Conservation (phyloP, 2,329 filamentous ascomycete species). For the Mycogone perniciosa region DNA sequence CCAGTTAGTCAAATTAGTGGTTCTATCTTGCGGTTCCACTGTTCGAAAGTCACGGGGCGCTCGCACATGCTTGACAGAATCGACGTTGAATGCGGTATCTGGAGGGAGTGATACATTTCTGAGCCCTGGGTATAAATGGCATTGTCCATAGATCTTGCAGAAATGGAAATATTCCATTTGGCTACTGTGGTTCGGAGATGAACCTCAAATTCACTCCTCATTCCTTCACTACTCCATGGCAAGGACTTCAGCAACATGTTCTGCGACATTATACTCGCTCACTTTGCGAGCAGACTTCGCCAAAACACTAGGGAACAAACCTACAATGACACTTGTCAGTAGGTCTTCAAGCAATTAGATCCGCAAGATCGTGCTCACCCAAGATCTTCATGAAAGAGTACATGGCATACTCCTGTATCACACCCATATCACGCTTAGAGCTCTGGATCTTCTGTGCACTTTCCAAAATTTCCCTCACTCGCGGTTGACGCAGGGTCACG, state of each 20-base stretch:
- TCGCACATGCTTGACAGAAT: too few relatives aligned
- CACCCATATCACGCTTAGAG: slow-evolving; percentile 15
- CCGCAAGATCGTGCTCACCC: slow-evolving; percentile 9
- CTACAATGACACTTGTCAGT: slow-evolving; percentile 1
- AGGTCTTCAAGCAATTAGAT: background rate
- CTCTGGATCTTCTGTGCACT: slow-evolving; percentile 13
- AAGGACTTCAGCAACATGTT: slow-evolving; percentile 13
- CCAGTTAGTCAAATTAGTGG: too few relatives aligned
- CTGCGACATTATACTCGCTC: slow-evolving; percentile 16
- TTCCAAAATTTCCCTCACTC: slow-evolving; percentile 15
- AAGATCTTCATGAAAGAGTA: slow-evolving; percentile 16
- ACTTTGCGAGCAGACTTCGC: slow-evolving; percentile 8
- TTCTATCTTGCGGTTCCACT: too few relatives aligned
- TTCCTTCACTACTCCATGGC: slow-evolving; percentile 6
- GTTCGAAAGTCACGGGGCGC: too few relatives aligned
- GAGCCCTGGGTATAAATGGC: too few relatives aligned
- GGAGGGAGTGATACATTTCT: too few relatives aligned
- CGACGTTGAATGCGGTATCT: too few relatives aligned
- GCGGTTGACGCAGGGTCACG: slow-evolving; percentile 15
- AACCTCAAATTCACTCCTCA: too few relatives aligned
- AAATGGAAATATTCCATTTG: too few relatives aligned
- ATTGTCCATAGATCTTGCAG: too few relatives aligned
- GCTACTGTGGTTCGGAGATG: too few relatives aligned
- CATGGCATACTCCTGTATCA: slow-evolving; percentile 16
- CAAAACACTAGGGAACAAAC: slow-evolving; percentile 14